phyloP scores from a whole-genome alignment of 306 rosid genomes.

The Potentilla sterilis region DNA sequence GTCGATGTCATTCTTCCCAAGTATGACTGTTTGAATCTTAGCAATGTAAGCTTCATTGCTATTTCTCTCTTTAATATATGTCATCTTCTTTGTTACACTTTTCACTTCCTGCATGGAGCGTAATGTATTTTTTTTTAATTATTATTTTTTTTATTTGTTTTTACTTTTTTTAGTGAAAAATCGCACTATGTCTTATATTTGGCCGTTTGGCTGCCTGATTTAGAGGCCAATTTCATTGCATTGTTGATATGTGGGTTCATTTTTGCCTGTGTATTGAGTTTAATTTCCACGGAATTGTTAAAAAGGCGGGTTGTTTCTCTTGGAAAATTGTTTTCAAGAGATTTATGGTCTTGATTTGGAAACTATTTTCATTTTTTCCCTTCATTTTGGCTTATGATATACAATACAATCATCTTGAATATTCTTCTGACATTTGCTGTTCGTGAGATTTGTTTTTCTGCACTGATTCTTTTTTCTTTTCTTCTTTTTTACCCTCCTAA shows the following conservation, averaged over 20 bases:
- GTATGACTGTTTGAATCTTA: conserved; percentile 81
- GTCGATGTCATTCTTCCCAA: conserved; percentile 83
- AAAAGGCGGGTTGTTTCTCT: background rate
- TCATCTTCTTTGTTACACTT: background rate
- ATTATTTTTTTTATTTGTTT: too few species aligned
- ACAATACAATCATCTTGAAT: background rate
- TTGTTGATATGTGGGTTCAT: conserved; percentile 4
- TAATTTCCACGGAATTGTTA: conserved; percentile 1
- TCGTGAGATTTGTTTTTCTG: background rate
- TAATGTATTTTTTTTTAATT: background rate
- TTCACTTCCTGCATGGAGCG: background rate
- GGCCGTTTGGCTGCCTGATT: background rate
- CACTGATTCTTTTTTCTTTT: background rate
- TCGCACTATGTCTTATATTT: background rate
- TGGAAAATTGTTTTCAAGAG: background rate
- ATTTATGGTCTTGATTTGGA: background rate
- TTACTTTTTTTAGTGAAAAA: background rate
- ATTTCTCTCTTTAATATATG: conserved; percentile 20
- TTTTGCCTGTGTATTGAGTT: background rate
- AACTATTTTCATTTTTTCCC: background rate
- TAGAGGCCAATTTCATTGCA: conserved; percentile 2
- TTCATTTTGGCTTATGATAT: background rate
- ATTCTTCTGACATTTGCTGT: background rate
- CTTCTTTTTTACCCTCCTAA: background rate
- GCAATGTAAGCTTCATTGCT: conserved; percentile 67